phyloP scores from a whole-genome alignment of 2,329 filamentous ascomycete genomes.

The Trichoderma polysporum region DNA sequence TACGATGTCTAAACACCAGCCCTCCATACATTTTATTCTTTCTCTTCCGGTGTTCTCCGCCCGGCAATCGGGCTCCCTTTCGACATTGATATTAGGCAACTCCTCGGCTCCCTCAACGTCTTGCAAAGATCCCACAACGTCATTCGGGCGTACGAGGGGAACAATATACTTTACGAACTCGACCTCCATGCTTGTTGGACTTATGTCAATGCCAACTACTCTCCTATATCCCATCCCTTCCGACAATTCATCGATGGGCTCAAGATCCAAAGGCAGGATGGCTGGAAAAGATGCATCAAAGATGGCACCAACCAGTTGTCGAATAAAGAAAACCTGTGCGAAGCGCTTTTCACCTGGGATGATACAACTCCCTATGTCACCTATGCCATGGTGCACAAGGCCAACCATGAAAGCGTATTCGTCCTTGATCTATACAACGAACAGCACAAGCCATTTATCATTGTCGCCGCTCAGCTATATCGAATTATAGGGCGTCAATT shows the following conservation, averaged over 20 bases:
- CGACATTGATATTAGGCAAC: not conserved
- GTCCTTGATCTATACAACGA: not conserved
- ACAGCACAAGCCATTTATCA: not conserved
- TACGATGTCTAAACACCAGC: not conserved
- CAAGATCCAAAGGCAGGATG: not conserved
- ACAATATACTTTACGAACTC: slow-evolving; percentile 5
- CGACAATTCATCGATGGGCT: slow-evolving; percentile 11
- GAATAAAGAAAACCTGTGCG: not conserved
- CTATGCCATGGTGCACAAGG: not conserved
- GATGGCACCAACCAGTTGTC: not conserved
- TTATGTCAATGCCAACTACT: not conserved
- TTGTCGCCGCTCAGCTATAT: slow-evolving; percentile 8
- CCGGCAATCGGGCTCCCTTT: not conserved
- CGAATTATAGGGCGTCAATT: slow-evolving; percentile 14
- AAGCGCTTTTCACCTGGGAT: not conserved
- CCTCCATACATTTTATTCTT: not conserved
- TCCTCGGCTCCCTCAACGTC: not conserved
- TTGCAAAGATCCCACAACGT: not conserved
- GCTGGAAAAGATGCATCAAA: slow-evolving; percentile 2
- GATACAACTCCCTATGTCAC: not conserved
- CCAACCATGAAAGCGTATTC: not conserved
- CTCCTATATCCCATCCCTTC: not conserved
- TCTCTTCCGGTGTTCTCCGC: not conserved
- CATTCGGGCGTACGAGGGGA: not conserved
- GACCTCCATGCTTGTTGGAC: not conserved